A percentile compares a stretch with the other conserved stretches of the same genome.
Evolutionary conservation across 2,329 filamentous ascomycete genomes (phyloP).

Genomic region (Rutstroemia sp.): DNA sequence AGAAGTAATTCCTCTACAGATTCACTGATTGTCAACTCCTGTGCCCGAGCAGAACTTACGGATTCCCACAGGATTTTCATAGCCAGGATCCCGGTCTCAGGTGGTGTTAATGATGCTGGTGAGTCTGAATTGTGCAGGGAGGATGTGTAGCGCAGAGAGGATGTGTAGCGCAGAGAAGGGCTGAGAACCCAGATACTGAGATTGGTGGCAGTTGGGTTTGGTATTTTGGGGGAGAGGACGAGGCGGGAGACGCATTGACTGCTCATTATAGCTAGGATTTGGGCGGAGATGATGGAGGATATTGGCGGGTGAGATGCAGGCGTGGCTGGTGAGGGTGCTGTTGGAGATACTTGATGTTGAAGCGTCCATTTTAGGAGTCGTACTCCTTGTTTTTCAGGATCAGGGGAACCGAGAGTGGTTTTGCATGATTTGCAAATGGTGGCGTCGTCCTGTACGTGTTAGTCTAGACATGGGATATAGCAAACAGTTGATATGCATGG

Average conservation of each 20-base stretch:
- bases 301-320: conserved; percentile 7
- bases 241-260: conserved; percentile 4
- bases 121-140: neutral
- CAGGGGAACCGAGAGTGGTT: conserved; percentile 20
- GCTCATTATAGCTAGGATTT: conserved; percentile 11
- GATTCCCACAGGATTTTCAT: conserved; percentile 27
- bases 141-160: neutral
- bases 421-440: conserved; percentile 12
- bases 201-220: neutral
- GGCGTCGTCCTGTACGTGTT: neutral
- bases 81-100: conserved; percentile 10
- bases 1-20: conserved; percentile 49
- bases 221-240: conserved; percentile 2
- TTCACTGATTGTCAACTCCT: conserved; percentile 12
- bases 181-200: conserved; percentile 2
- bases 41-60: conserved; percentile 9
- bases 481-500: neutral
- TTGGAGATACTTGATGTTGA: neutral
- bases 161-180: neutral
- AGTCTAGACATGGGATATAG: neutral
- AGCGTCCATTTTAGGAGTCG: conserved; percentile 26
- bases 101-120: too few species aligned
- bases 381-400: conserved; percentile 18
- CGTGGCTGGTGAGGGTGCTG: neutral
- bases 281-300: conserved; percentile 15